A percentile compares a stretch with the other conserved stretches of the same genome.
phyloP scores from a whole-genome alignment of 2,329 filamentous ascomycete genomes.

The Cladosporium sp. region DNA sequence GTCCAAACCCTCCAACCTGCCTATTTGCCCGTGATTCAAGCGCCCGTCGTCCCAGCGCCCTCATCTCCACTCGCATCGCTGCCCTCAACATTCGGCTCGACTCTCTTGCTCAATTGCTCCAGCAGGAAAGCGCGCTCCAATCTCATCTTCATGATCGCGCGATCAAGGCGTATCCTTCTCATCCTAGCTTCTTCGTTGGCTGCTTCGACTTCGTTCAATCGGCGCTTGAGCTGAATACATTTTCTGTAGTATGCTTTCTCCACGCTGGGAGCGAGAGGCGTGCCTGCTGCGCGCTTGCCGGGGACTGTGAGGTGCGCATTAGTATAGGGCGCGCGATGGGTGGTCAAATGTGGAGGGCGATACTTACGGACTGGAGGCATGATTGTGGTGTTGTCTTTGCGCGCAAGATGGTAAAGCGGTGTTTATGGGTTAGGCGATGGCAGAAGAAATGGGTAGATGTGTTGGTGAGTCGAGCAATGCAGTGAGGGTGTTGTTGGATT shows the following conservation, averaged over 20 bases:
- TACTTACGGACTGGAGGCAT: constrained; percentile 6
- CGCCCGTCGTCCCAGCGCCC: constrained; percentile 23
- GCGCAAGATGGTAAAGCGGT: not conserved
- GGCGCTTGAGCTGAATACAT: constrained; percentile 89
- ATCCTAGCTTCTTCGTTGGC: constrained; percentile 80
- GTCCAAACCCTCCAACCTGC: not conserved
- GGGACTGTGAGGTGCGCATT: constrained; percentile 6
- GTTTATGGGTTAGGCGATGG: no score
- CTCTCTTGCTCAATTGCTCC: constrained; percentile 45
- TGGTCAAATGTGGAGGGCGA: no score
- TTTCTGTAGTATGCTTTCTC: constrained; percentile 95
- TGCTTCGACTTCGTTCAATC: constrained; percentile 86
- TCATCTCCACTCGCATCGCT: constrained; percentile 32
- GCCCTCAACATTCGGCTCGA: constrained; percentile 45
- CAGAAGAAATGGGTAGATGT: no score
- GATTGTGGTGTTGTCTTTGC: not conserved
- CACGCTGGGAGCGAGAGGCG: constrained; percentile 75
- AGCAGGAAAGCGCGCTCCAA: constrained; percentile 67
- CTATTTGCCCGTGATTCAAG: not conserved
- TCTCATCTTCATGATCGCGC: constrained; percentile 86
- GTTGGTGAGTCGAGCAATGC: no score
- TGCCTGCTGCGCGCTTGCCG: constrained; percentile 22
- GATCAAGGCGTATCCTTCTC: constrained; percentile 73
- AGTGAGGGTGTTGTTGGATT: not conserved
- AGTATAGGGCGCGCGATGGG: not conserved